phyloP scores from a whole-genome alignment of 2,329 filamentous ascomycete species.

The Ascomycota sp. region DNA sequence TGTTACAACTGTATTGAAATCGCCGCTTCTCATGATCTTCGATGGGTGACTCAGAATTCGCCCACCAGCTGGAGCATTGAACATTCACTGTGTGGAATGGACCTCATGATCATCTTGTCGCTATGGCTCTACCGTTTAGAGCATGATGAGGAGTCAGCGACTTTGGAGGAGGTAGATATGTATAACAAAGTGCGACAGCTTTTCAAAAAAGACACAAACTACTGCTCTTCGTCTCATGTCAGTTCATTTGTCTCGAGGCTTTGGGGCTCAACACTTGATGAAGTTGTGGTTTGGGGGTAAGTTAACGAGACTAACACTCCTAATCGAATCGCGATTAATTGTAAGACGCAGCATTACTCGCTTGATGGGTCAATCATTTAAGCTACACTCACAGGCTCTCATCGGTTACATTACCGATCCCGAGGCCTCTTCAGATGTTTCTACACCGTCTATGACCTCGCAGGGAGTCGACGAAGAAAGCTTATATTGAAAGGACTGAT shows the following conservation, averaged over 20 bases:
- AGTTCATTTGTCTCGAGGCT: constrained; percentile 89
- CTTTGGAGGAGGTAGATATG: constrained; percentile 68
- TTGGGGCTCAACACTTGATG: constrained; percentile 96
- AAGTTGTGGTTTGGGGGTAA: constrained; percentile 98
- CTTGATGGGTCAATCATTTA: constrained; percentile 95
- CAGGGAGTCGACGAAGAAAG: constrained; percentile 52
- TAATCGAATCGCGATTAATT: too few relatives aligned
- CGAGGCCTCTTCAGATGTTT: constrained; percentile 47
- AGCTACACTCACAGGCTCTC: constrained; percentile 84
- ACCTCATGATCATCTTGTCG: constrained; percentile 93
- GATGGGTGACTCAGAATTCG: constrained; percentile 94
- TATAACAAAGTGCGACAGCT: constrained; percentile 81
- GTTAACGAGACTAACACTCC: too few relatives aligned
- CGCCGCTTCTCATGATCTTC: constrained; percentile 79
- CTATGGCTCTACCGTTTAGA: constrained; percentile 98
- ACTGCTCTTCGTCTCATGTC: constrained; percentile 61
- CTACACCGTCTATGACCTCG: constrained; percentile 51
- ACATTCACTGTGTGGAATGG: constrained; percentile 87
- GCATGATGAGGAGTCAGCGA: constrained; percentile 87
- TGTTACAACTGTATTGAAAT: constrained; percentile 97
- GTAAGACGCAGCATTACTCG: constrained; percentile 65
- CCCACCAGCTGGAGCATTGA: constrained; percentile 98
- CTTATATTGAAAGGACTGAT: constrained; percentile 53
- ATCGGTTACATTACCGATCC: constrained; percentile 82
- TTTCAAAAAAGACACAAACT: constrained; percentile 78